A percentile compares a stretch with the other conserved stretches of the same genome.
phyloP scores from a whole-genome alignment of 768 basidiomycete genomes.

The Serendipita sp. region DNA sequence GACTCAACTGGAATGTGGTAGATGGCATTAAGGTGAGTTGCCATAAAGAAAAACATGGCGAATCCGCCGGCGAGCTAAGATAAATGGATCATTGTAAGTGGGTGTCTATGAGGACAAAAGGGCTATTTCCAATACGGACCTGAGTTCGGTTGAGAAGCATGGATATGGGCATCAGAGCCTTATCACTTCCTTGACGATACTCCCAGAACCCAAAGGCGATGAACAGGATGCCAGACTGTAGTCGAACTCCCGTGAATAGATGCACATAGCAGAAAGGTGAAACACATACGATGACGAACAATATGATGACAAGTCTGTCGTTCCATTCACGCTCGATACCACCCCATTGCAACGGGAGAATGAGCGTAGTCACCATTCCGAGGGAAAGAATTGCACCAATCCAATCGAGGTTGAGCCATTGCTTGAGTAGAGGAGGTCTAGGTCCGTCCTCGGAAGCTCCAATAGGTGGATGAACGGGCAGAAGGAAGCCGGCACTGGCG shows the following conservation, averaged over 20 bases:
- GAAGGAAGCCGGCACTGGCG: constrained; percentile 19
- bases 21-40: constrained; percentile 13
- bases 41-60: constrained; percentile 16
- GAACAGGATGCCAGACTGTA: neutral
- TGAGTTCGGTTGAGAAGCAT: neutral
- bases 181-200: neutral
- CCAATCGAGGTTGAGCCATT: constrained; percentile 18
- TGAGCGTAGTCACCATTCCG: constrained; percentile 20
- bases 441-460: constrained; percentile 9
- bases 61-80: constrained; percentile 15
- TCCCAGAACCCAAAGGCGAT: neutral
- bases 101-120: no score
- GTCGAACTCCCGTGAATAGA: neutral
- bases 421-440: neutral
- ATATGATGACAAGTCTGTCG: neutral
- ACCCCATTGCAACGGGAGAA: constrained; percentile 27
- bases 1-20: constrained; percentile 16
- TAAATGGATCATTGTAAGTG: no score
- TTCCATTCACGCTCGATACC: constrained; percentile 20
- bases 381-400: constrained; percentile 23
- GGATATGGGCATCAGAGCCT: neutral
- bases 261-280: neutral
- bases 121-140: neutral
- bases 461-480: constrained; percentile 16
- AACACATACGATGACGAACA: neutral